Base-by-base conservation (phyloP, 2,329 filamentous ascomycete genomes). In the Talaromyces sp. region DNA sequence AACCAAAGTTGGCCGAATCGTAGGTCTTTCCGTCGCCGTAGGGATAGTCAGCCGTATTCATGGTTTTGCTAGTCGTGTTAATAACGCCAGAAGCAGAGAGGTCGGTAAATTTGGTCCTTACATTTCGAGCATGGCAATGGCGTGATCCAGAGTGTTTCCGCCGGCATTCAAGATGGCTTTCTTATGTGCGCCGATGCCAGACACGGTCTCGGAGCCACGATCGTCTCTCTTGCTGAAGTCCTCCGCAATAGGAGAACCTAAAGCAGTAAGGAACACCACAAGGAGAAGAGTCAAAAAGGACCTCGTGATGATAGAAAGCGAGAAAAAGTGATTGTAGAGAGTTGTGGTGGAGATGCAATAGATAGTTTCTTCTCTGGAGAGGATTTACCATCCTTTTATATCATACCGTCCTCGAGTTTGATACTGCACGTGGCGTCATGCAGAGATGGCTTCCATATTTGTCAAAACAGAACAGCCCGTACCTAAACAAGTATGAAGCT, bases 101-200 rank as follows among this genome's bases (percentile, higher is more conserved):
- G 11, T 5, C 11, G 5, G 34, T 15, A 5, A 36, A 13, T 13
- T 36, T 4, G 34, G 5, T 36, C 15, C 34, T 56, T 73, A 71
- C 36, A 70, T 73, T 64, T 76, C 72, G 11, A 76, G 69, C 73
- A 75, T 75, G 6, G 74, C 73, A 60, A 76, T 75, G 31, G 73
- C 74, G 1, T 75, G 54, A 58, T 76, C 74, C 2, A 74, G 67
- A n/a, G 70, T 71, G 65, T 68, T 71, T 4, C 72, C 74, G 8
- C 73, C 72, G 3, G 70, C 70, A 17, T 60, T 66, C 17, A 70
- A 60, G 47, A 75, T 68, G 2, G 68, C 69, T 56, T 71, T 61
- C 64, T 75, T 76, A 45, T 68, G 69, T 11, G 64, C 15, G 15
- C 72, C 68, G 13, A 72, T 64, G 7, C 71, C 69, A 38, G 66